A percentile compares a stretch with the other conserved stretches of the same genome.
These are phyloP conservation scores for Ceratocystiopsis minuta DNA, from an alignment of 2,329 filamentous ascomycete genomes.

Conservation along the genomic window DNA sequence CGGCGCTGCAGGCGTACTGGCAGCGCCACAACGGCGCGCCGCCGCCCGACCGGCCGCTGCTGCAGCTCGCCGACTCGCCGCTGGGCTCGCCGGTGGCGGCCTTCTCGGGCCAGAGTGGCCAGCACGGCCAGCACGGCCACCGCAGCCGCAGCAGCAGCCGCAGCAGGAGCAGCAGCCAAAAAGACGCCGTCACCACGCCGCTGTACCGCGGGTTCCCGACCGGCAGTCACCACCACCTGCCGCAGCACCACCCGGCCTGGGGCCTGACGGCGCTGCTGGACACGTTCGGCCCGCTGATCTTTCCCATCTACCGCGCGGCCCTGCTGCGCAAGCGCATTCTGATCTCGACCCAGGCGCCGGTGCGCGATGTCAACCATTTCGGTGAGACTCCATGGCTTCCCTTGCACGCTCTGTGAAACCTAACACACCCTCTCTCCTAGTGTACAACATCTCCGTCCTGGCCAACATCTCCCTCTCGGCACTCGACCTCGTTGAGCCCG, in stretches of 20 bases:
- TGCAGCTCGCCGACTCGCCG: constrained; percentile 26
- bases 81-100: constrained; percentile 30
- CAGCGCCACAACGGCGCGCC: constrained; percentile 29
- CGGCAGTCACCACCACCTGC: constrained; percentile 40
- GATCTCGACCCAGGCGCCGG: constrained; percentile 70
- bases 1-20: constrained; percentile 67
- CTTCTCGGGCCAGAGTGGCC: no score
- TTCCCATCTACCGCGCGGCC: constrained; percentile 76
- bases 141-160: no score
- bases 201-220: no score
- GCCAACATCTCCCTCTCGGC: constrained; percentile 70
- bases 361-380: constrained; percentile 74
- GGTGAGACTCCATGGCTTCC: no score
- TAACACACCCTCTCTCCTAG: constrained; percentile 35
- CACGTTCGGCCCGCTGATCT: constrained; percentile 77
- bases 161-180: no score
- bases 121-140: no score
- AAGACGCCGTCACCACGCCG: no score
- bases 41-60: constrained; percentile 13
- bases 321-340: constrained; percentile 75
- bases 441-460: constrained; percentile 86
- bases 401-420: no score
- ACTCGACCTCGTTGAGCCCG: constrained; percentile 46
- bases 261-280: constrained; percentile 63
- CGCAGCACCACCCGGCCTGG: constrained; percentile 69